Evolutionary conservation across 345 rosid species (phyloP), one percentile per base, ranked within the genome.

Genomic region (Populus pruinosa): DNA sequence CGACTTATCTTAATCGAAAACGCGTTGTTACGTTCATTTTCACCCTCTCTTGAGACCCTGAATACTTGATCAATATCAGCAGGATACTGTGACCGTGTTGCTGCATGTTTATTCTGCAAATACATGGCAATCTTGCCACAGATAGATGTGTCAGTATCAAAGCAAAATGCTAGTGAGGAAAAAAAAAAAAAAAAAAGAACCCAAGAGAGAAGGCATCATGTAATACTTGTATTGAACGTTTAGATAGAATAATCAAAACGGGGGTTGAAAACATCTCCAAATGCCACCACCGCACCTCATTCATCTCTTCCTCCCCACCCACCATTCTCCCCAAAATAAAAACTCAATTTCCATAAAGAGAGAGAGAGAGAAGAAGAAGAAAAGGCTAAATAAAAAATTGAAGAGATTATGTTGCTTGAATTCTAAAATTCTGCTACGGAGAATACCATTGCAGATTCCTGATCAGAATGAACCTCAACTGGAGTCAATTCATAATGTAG

Each of bases 41-140:
- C 97, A 80, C 74, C 88, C 36, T 84, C 89, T 89, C 89, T 87
- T 31, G 88, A 83, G 77, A 86, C 90, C 82, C 74, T 86, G 84
- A 92, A 91, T 79, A 90, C 78, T 77, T 92, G 93, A 81, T 84
- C 84, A 70, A 94, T 88, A 72, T 90, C 90, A 41, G 89, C 97
- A 6, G 84, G 69, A 75, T 92, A 94, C 27, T 80, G 78, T 5
- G 92, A 91, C 85, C 92, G 98, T 74, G 97, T 94, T 86, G 88
- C 87, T 27, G 92, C 98, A 87, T 91, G 98, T 70, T 94, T 94
- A 76, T 92, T 94, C 79, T 75, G 87, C 91, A 86, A 82, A 79
- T 92, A 94, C 35, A 68, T 92, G n/a, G 87, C 87, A 82, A 94
- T 84, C 98, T 92, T 80, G 65, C 53, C 74, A 83, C n/a, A 59